phyloP scores from a whole-genome alignment of 352 stramenopile species.

The Phytophthora litchii region DNA sequence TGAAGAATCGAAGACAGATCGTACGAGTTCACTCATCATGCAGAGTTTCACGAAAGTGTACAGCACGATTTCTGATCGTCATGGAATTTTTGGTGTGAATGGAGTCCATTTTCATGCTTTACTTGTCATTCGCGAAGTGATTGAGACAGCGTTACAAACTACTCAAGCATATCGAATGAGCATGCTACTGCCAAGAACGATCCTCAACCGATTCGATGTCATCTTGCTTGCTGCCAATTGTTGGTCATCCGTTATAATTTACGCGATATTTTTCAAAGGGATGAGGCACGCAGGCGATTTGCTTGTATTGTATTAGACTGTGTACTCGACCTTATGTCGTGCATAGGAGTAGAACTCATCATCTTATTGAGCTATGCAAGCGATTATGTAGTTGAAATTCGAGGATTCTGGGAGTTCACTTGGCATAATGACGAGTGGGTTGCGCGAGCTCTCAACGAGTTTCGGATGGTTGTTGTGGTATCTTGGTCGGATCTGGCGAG shows the following conservation, averaged over 20 bases:
- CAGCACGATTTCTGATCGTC: constrained; percentile 1
- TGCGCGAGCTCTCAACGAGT: constrained; percentile 25
- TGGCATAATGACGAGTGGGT: constrained; percentile 37
- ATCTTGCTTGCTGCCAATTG: constrained; percentile 32
- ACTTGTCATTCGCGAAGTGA: constrained; percentile 19
- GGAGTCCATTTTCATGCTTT: constrained; percentile 28
- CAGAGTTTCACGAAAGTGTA: constrained; percentile 1
- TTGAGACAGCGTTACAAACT: constrained; percentile 28
- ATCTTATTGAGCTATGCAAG: constrained; percentile 19
- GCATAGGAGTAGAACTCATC: constrained; percentile 18
- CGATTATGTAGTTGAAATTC: constrained; percentile 2
- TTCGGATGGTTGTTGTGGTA: constrained; percentile 30
- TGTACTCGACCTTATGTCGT: constrained; percentile 21
- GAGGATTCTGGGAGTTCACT: constrained; percentile 3
- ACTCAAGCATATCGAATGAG: constrained; percentile 37
- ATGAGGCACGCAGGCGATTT: constrained; percentile 20
- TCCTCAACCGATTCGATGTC: constrained; percentile 43
- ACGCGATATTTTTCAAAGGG: constrained; percentile 7
- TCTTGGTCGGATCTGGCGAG: constrained; percentile 33
- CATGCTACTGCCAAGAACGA: constrained; percentile 16
- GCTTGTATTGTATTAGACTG: constrained; percentile 26
- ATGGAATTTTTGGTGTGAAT: constrained; percentile 27
- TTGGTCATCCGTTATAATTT: constrained; percentile 21
- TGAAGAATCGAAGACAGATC: background rate
- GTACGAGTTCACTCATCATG: background rate